Evolutionary conservation across 768 basidiomycete species (phyloP).

Genomic region (Trametes cingulata): DNA sequence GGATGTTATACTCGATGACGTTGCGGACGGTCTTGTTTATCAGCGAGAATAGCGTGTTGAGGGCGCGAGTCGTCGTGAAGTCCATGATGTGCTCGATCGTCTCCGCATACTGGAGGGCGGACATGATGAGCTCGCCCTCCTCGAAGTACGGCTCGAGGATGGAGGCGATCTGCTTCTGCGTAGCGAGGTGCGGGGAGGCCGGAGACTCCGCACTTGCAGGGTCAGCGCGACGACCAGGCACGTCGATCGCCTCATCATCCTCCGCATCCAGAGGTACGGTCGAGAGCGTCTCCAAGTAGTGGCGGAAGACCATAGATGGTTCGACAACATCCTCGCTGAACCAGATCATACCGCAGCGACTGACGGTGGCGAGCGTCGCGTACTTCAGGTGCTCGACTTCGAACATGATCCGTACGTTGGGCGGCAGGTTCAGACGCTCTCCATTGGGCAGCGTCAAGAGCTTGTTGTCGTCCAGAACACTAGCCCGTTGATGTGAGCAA

Average conservation of each 20-base stretch:
- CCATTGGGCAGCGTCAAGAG: constrained; percentile 95
- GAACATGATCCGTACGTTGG: constrained; percentile 99
- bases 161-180: constrained; percentile 72
- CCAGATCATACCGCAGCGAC: constrained; percentile 99
- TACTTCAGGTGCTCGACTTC: constrained; percentile 98
- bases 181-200: constrained; percentile 62
- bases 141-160: constrained; percentile 84
- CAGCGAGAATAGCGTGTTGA: constrained; percentile 95
- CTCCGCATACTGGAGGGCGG: constrained; percentile 77
- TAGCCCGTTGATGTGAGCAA: constrained; percentile 34
- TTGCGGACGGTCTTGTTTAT: constrained; percentile 95
- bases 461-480: constrained; percentile 99
- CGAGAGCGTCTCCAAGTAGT: constrained; percentile 81
- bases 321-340: constrained; percentile 97
- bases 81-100: constrained; percentile 99
- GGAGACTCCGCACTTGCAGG: constrained; percentile 46
- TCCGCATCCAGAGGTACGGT: constrained; percentile 81
- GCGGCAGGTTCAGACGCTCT: constrained; percentile 93
- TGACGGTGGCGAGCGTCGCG: constrained; percentile 97
- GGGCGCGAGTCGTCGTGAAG: constrained; percentile 87
- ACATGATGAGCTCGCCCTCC: constrained; percentile 76
- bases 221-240: constrained; percentile 62
- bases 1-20: constrained; percentile 90
- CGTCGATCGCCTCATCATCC: constrained; percentile 75
- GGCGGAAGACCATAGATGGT: constrained; percentile 85